phyloP scores from a whole-genome alignment of 331 rosid genomes.

The Stylosanthes scabra region DNA sequence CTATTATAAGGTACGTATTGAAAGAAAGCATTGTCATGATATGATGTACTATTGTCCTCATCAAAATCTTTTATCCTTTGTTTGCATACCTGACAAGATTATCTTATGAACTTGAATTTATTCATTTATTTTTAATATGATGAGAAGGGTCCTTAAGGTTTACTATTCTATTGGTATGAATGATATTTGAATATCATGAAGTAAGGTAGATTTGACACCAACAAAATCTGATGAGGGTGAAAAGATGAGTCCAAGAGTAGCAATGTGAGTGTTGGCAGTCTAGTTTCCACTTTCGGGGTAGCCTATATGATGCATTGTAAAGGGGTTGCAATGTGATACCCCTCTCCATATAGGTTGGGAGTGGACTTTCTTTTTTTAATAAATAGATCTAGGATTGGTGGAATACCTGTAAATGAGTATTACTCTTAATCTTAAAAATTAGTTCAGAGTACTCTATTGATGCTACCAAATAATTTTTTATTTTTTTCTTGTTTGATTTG shows the following conservation, averaged over 20 bases:
- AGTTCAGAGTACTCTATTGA: background rate
- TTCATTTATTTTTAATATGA: constrained; percentile 23
- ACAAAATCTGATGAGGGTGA: too few species aligned
- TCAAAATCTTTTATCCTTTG: background rate
- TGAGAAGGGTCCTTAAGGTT: background rate
- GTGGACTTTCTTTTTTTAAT: background rate
- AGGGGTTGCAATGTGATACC: constrained; percentile 11
- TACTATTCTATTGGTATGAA: background rate
- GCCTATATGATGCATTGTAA: background rate
- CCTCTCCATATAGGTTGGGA: constrained; percentile 21
- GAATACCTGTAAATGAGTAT: constrained; percentile 7
- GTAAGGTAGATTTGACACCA: too few species aligned
- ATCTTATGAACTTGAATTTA: constrained; percentile 1
- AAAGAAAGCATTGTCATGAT: background rate
- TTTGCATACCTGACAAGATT: constrained; percentile 7
- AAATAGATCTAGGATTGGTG: constrained; percentile 22
- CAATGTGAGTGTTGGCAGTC: background rate
- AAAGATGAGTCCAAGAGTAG: too few species aligned
- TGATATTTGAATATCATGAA: too few species aligned
- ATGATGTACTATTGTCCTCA: constrained; percentile 23
- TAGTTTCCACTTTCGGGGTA: background rate
- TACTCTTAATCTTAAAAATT: background rate
- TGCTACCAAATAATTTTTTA: background rate
- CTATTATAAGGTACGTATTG: constrained; percentile 83
- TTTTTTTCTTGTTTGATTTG: constrained; percentile 11